Evolutionary conservation across 306 rosid species (phyloP), one percentile per base, ranked within the genome.

Genomic region (Trifolium subterraneum): DNA sequence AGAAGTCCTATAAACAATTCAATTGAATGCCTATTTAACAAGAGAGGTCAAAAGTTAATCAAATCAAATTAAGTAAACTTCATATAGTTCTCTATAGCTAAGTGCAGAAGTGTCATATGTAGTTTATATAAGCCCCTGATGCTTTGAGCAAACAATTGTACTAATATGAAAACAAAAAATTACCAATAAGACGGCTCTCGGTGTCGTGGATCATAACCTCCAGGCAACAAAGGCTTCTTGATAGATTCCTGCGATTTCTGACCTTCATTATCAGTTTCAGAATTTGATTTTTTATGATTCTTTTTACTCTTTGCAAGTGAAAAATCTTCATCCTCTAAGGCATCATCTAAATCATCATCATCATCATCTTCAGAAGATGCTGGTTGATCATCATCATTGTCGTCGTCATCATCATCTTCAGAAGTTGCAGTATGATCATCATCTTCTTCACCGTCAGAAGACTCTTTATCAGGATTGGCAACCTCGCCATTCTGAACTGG

Each of bases 141-240:
- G 67, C 11, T 64, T 71, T n/a, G 39, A 45, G 47, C 22, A 64
- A 75, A 70, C 22, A 67, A 35, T 29, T 63, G 41, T 25, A 36
- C 33, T 38, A 31, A 60, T 19, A 9, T 42, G 20, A 64, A 80
- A 80, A 63, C 61, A 69, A 45, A 35, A 41, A 75, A 79, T 79
- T 66, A 93, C 98, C 98, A 93, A 77, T 81, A 91, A 45, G 90
- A 83, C 60, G 96, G 97, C 44, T 94, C 96, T 75, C 98, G 82
- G 81, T 78, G 91, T 74, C 90, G 90, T 2, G 93, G 97, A 80
- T 92, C 81, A 64, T 92, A 94, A 63, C 92, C 99, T 81, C 96
- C 96, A 65, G 92, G 99, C 73, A 88, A 82, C 67, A 45, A 36
- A 72, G 84, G 79, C 69, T 67, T 84, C 74, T 81, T 82, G 60